phyloP scores from a whole-genome alignment of 2,329 filamentous ascomycete genomes.

The Fonsecaea erecta region DNA sequence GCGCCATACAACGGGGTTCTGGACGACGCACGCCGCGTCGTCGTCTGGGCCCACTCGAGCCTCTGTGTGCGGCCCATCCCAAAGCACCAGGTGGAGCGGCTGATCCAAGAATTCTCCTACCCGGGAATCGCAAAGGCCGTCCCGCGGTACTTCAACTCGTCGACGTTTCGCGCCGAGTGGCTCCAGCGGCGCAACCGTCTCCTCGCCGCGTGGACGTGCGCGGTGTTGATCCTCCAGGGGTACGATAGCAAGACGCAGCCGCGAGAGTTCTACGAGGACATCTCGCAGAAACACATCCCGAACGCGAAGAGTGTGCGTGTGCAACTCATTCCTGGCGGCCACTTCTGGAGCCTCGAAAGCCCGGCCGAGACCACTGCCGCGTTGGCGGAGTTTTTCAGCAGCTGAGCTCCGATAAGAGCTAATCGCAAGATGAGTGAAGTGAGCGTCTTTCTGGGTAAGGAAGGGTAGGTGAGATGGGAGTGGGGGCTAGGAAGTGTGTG shows the following conservation, averaged over 20 bases:
- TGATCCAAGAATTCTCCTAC: constrained; percentile 24
- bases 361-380: constrained; percentile 15
- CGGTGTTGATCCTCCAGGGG: constrained; percentile 18
- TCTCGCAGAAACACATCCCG: constrained; percentile 8
- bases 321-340: constrained; percentile 9
- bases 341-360: constrained; percentile 20
- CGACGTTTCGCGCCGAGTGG: constrained; percentile 24
- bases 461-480: too few species aligned
- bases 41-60: constrained; percentile 13
- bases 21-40: constrained; percentile 4
- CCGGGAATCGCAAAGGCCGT: constrained; percentile 5
- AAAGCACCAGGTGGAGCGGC: not conserved
- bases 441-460: too few species aligned
- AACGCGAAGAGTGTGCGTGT: constrained; percentile 13
- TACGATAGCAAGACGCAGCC: constrained; percentile 21
- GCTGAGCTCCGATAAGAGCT: too few species aligned
- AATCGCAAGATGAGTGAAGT: too few species aligned
- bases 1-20: constrained; percentile 19
- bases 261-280: constrained; percentile 17
- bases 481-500: too few species aligned
- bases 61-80: constrained; percentile 6
- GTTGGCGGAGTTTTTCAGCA: constrained; percentile 2
- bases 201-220: constrained; percentile 18
- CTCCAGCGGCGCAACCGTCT: constrained; percentile 14
- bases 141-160: constrained; percentile 27